phyloP scores from a whole-genome alignment of 768 basidiomycete genomes.

The Leccinellum albellum region DNA sequence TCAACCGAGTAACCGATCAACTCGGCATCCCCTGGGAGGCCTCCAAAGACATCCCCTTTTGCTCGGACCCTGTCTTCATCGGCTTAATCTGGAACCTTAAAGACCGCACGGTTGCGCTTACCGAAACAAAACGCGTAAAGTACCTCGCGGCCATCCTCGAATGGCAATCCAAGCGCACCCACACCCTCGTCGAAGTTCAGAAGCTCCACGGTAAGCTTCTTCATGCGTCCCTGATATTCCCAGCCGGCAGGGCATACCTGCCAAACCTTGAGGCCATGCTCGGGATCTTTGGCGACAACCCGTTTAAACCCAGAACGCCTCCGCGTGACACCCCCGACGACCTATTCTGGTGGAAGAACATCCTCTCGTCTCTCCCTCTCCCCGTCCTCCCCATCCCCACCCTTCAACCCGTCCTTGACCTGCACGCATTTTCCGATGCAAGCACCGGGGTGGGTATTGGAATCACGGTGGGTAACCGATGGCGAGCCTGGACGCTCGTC shows the following conservation, averaged over 20 bases:
- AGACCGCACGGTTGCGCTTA: background rate
- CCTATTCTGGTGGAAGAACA: background rate
- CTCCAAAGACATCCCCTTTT: background rate
- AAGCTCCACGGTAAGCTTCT: background rate
- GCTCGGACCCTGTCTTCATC: conserved; percentile 19
- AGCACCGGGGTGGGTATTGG: conserved; percentile 36
- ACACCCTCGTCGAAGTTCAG: no score
- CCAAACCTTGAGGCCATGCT: conserved; percentile 31
- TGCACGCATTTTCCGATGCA: conserved; percentile 36
- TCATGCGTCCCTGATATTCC: conserved; percentile 31
- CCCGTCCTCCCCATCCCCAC: background rate
- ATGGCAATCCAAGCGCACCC: no score
- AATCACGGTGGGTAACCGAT: conserved; percentile 27
- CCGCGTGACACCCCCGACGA: background rate
- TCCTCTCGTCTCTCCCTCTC: background rate
- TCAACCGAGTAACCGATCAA: background rate
- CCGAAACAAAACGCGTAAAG: background rate
- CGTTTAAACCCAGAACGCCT: conserved; percentile 24
- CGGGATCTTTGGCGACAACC: conserved; percentile 22
- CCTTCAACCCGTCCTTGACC: background rate
- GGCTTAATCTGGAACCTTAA: conserved; percentile 19
- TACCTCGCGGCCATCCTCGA: background rate
- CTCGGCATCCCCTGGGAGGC: background rate
- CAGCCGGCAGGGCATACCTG: conserved; percentile 19
- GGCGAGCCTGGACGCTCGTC: conserved; percentile 33